Evolutionary conservation across 768 basidiomycete genomes (phyloP), one percentile per base, ranked within the genome.

Genomic region (Mycena floridula): DNA sequence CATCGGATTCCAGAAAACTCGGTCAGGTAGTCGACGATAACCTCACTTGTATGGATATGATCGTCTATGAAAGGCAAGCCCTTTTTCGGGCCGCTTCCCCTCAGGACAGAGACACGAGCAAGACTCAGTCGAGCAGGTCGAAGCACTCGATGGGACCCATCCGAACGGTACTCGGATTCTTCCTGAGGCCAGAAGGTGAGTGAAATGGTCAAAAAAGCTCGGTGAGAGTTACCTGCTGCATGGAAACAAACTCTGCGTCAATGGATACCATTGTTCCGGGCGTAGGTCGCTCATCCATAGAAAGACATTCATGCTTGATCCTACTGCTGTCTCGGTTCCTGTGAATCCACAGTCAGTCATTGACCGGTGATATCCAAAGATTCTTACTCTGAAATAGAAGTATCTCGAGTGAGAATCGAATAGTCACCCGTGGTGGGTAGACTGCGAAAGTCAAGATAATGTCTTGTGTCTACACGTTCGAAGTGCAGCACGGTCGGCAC

Each of bases 1-100:
- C 95, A 88, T 69, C 83, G 82, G 40, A 98, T 95, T 1, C 96
- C 96, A 8, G 95, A 98, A 58, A 83, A 98, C 61, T 97, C 94
- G 0, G 96, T 99, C 53, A 99, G 64, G 59, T 97, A 98, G 64
- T 99, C 93, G 22, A 96, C 91, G 40, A 99, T 91, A 5, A 79
- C 75, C 57, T 97, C 95, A 53, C 90, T 95, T 2, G 93, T 96
- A 54, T 96, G 90, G 27, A 98, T 98, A 55, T 99, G 89, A 55
- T 99, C 96, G 54, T 98, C 96, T 53, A 99, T 96, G 64, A 98
- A 96, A 2, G 96, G 95, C 11, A 85, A 59, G 3, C 89, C 89
- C 55, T 86, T 80, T 48, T 81, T 81, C 0, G 72, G 72, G 0
- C 91, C 93, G 54, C 85, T 75, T 2, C 95, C 94, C 9, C 96